Base-by-base conservation (phyloP, 768 basidiomycete genomes). In the Pisolithus orientalis region DNA sequence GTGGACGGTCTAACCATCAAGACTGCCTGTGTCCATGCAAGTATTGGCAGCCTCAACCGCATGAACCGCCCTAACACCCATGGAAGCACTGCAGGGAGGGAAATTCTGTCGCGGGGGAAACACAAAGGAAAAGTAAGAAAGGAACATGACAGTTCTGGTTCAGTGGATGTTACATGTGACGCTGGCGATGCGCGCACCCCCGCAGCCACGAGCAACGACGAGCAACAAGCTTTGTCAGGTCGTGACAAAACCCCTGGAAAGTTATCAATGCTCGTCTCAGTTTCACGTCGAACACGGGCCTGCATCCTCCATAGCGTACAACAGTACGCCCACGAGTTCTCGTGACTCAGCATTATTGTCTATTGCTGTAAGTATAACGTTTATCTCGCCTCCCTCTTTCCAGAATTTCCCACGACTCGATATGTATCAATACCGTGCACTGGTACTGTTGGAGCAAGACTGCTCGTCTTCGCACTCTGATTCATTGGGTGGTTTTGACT, bases 271-370 rank as follows among this genome's bases (percentile, higher is more conserved):
- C 80, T 44, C 80, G 89, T 50, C 76, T 84, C 51, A 88, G 85
- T 63, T 85, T 87, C 65, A 85, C 83, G n/a, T 79, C 85, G 93
- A 94, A 68, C 85, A 91, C 51, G 86, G 87, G 53, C 94, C 92
- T 21, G 84, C 90, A 10, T 94, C 92, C 6, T 95, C 92, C 3
- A 87, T 91, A 25, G 92, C 80, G 39, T 86, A 91, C 69, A 79
- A 87, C 16, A 84, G 84, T 66, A 92, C 84, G 24, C 86, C 82
- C 39, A 79, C 80, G n/a, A 88, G 86, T 61, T 94, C 91, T 48
- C 80, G 90, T 54, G 92, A 94, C 70, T 94, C 91, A 5, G 85
- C 86, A 17, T 87, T 85, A 1, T 78, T 90, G 69, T 90, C 90
- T 44, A 78, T 80, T 13, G 80, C 82, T 24, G 90, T 91, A 7